Evolutionary conservation across 2,329 filamentous ascomycete genomes (phyloP), one percentile per base, ranked within the genome.

Genomic region (Celoporthe dispersa): DNA sequence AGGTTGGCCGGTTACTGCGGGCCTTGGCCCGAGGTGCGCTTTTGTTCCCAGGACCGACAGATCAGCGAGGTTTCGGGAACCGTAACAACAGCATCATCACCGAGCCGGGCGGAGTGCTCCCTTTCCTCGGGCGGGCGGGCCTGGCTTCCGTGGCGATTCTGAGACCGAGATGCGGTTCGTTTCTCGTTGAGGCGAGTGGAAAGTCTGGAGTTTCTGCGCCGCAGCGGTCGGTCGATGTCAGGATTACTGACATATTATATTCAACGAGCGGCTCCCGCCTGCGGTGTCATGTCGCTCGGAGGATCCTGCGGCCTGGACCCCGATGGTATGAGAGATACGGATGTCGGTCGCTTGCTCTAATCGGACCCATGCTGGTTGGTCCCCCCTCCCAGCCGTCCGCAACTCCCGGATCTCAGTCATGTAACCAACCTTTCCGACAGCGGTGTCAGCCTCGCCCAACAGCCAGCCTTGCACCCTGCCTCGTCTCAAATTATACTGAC

Each of bases 41-140:
- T 19, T 28, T 41, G 48, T 14, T 60, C 28, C 25, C n/a, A 31
- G 37, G 22, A n/a, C 31, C 31, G 28, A 28, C 35, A 16, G 41
- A 64, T 44, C 44, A n/a, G 59, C 66, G 39, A 28, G 25, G 62
- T 62, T 69, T 69, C 68, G 68, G 68, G 57, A 37, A 44, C 68
- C 68, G 68, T 69, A 61, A 39, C 33, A 57, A 25, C 31, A 57
- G 6, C 51, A 44, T 19, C 35, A 57, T 37, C 22, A 57, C 31
- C 48, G 51, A 44, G 19, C 41, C 63, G 31, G 51, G 33, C 51
- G 16, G 25, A 33, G 31, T 25, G 59, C 59, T 61, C 53, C 53
- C 12, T 57, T 57, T 33, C 25, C 25, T 57, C 53, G 53, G 51
- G 53, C 14, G 53, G 53, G 28, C 53, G 53, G 25, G 53, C 35